Evolutionary conservation across 2,329 filamentous ascomycete genomes (phyloP).

Genomic region (Trichoderma endophyticum): DNA sequence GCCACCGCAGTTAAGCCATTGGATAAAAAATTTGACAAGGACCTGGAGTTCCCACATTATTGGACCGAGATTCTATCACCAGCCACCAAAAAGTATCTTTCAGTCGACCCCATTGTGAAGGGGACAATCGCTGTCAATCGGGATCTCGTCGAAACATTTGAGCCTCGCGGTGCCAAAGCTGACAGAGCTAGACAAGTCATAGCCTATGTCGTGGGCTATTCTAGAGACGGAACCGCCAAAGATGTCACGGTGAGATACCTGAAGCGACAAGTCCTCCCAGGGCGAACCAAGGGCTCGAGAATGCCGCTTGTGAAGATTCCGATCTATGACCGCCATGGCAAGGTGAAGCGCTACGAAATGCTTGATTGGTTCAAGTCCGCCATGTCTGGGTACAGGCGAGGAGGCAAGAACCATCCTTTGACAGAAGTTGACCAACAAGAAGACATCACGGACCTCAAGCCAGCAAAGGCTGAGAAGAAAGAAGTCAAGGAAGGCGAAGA

Average conservation of each 20-base stretch:
- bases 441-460: conserved; percentile 71
- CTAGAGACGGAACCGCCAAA: conserved; percentile 82
- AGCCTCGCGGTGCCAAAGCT: conserved; percentile 78
- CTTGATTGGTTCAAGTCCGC: conserved; percentile 86
- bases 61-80: conserved; percentile 91
- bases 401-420: conserved; percentile 46
- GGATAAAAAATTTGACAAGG: conserved; percentile 61
- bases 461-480: conserved; percentile 69
- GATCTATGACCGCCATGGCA: conserved; percentile 72
- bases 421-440: conserved; percentile 77
- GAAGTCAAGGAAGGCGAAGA: conserved; percentile 71
- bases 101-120: conserved; percentile 73
- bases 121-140: conserved; percentile 67
- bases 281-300: conserved; percentile 82
- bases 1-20: conserved; percentile 39
- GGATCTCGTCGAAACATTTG: conserved; percentile 70
- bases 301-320: conserved; percentile 77
- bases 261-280: conserved; percentile 75
- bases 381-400: conserved; percentile 67
- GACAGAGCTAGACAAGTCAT: conserved; percentile 87
- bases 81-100: conserved; percentile 71
- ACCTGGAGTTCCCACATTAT: conserved; percentile 81
- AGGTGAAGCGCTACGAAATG: conserved; percentile 70
- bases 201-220: conserved; percentile 82
- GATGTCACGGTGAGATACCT: conserved; percentile 93